A percentile compares a stretch with the other conserved stretches of the same genome.
phyloP scores from a whole-genome alignment of 1,284 basidiomycete species.

The Rhodotorula sp. region DNA sequence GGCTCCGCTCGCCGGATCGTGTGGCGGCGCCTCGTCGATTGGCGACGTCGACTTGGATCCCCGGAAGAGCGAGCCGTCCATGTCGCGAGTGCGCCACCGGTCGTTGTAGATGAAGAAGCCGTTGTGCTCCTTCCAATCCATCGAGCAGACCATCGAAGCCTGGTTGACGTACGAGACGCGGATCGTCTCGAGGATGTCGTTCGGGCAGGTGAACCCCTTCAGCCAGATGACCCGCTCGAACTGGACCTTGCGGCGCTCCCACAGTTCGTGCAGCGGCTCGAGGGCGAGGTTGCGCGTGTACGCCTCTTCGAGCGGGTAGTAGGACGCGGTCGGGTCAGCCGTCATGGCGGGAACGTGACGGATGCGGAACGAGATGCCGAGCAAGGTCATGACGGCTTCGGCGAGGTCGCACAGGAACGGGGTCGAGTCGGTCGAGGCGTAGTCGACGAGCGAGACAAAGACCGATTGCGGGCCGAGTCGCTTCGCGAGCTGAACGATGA shows the following conservation, averaged over 20 bases:
- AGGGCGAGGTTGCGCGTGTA: slow-evolving; percentile 85
- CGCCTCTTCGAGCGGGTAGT: slow-evolving; percentile 91
- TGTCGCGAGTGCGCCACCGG: slow-evolving; percentile 91
- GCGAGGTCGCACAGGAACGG: slow-evolving; percentile 87
- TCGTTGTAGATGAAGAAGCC: slow-evolving; percentile 96
- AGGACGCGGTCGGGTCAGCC: slow-evolving; percentile 73
- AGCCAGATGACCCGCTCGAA: slow-evolving; percentile 92
- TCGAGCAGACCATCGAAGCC: slow-evolving; percentile 93
- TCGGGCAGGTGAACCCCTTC: slow-evolving; percentile 95
- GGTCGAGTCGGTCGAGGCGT: slow-evolving; percentile 87
- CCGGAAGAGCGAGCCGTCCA: slow-evolving; percentile 91
- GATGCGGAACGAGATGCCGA: slow-evolving; percentile 87
- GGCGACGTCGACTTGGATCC: slow-evolving; percentile 89
- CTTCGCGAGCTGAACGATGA: slow-evolving; percentile 88
- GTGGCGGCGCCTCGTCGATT: slow-evolving; percentile 83
- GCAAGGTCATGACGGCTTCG: slow-evolving; percentile 83
- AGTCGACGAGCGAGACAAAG: slow-evolving; percentile 95
- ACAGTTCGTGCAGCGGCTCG: slow-evolving; percentile 82
- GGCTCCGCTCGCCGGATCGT: slow-evolving; percentile 71
- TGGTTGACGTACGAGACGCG: slow-evolving; percentile 82
- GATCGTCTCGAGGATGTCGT: slow-evolving; percentile 90
- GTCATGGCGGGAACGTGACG: slow-evolving; percentile 85
- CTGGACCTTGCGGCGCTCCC: slow-evolving; percentile 68
- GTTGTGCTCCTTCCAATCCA: slow-evolving; percentile 97
- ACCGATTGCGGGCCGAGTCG: slow-evolving; percentile 80